Percentiles rank a stretch among this genome's conserved stretches.
These are phyloP conservation scores for Discostella pseudostelligera DNA, from an alignment of 108 stramenopile genomes.

Conservation along the genomic window DNA sequence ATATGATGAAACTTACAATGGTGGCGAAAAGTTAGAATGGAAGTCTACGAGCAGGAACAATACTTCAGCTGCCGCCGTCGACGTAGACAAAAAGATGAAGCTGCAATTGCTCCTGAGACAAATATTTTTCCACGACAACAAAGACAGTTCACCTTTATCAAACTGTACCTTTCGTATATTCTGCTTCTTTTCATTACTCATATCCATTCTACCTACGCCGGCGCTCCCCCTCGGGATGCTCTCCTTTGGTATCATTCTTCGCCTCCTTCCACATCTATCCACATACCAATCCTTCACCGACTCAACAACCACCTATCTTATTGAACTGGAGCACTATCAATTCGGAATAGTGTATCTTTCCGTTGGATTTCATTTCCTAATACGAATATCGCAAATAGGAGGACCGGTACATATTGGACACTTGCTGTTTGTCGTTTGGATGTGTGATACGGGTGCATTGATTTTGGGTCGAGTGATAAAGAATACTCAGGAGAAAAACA, in stretches of 20 bases:
- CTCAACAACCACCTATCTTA: constrained; percentile 14
- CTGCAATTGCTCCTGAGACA: background rate
- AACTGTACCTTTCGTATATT: constrained; percentile 22
- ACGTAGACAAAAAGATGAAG: background rate
- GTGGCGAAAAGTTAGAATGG: background rate
- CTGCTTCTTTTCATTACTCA: constrained; percentile 22
- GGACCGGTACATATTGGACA: constrained; percentile 47
- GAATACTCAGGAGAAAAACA: constrained; percentile 1
- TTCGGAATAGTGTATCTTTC: constrained; percentile 65
- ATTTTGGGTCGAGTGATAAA: constrained; percentile 53
- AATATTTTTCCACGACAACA: background rate
- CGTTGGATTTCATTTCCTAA: constrained; percentile 55
- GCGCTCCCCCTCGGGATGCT: constrained; percentile 23
- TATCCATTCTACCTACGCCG: constrained; percentile 27
- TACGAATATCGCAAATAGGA: constrained; percentile 47
- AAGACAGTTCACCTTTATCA: constrained; percentile 7
- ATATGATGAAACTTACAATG: background rate
- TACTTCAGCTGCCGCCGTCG: background rate
- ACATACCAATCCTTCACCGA: constrained; percentile 9
- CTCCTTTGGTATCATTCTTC: constrained; percentile 13
- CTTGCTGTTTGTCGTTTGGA: constrained; percentile 76
- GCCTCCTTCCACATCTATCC: constrained; percentile 30
- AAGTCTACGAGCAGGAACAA: background rate
- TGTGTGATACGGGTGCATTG: constrained; percentile 80
- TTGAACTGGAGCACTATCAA: constrained; percentile 47